Evolutionary conservation across 768 basidiomycete species (phyloP).

Genomic region (Naganishia vaughanmartiniae): DNA sequence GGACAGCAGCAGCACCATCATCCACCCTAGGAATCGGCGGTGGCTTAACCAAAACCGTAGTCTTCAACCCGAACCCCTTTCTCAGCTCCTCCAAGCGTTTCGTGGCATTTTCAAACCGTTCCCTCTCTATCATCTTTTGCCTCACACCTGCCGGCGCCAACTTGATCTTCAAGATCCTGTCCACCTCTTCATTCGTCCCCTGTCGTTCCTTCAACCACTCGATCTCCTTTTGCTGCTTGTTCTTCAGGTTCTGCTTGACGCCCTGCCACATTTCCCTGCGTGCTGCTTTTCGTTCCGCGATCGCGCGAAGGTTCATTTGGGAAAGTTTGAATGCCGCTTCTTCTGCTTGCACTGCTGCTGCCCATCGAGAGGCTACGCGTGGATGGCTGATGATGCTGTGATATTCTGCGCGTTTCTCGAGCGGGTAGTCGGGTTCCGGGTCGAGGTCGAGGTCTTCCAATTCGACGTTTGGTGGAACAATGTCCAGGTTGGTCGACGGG

Average conservation of each 20-base stretch:
- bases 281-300: conserved; percentile 28
- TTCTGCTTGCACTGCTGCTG: conserved; percentile 35
- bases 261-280: conserved; percentile 33
- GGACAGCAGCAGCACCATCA: not conserved
- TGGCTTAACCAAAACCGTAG: not conserved
- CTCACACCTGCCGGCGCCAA: not conserved
- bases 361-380: conserved; percentile 30
- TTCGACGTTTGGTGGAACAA: conserved; percentile 9
- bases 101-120: conserved; percentile 2
- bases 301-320: conserved; percentile 33
- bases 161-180: conserved; percentile 30
- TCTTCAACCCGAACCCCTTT: conserved; percentile 15
- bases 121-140: not conserved
- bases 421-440: conserved; percentile 25
- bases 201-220: conserved; percentile 30
- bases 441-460: conserved; percentile 21
- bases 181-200: conserved; percentile 33
- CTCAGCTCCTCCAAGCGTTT: conserved; percentile 8
- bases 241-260: conserved; percentile 26
- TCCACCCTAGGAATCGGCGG: not conserved
- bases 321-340: conserved; percentile 26
- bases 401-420: conserved; percentile 7
- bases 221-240: conserved; percentile 25
- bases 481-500: not conserved
- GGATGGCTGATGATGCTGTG: conserved; percentile 15